Conservation (phyloP, 345 rosid genomes). For the Citrus reticulata region DNA sequence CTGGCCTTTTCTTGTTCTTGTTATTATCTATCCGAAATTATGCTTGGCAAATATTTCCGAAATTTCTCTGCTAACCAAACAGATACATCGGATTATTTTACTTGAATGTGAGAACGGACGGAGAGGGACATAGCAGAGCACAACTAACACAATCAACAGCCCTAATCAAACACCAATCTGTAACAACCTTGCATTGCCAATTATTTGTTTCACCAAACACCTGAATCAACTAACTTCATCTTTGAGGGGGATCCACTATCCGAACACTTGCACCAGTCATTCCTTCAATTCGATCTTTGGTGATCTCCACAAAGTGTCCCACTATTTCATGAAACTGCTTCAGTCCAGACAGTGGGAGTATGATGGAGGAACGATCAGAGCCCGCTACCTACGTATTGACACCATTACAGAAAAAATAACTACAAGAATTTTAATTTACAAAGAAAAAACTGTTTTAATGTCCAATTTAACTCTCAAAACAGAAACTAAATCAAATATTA, state of each 20-base stretch:
- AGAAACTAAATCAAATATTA: neutral
- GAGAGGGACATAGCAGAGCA: conserved; percentile 26
- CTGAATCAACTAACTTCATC: conserved; percentile 40
- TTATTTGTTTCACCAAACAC: conserved; percentile 16
- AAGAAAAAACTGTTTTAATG: neutral
- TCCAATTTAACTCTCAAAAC: neutral
- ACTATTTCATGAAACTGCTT: conserved; percentile 90
- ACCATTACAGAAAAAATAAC: neutral
- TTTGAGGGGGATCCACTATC: conserved; percentile 86
- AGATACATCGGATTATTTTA: conserved; percentile 42
- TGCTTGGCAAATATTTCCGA: conserved; percentile 21
- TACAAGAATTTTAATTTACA: neutral
- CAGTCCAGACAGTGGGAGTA: conserved; percentile 88
- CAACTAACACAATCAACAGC: conserved; percentile 36
- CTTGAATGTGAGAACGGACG: conserved; percentile 27
- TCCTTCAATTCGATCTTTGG: conserved; percentile 87
- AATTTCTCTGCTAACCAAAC: conserved; percentile 26
- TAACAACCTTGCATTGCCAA: conserved; percentile 29
- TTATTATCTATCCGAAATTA: conserved; percentile 31
- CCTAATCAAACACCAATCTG: conserved; percentile 31
- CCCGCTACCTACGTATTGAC: conserved; percentile 78
- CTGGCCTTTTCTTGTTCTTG: conserved; percentile 14
- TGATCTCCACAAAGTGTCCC: conserved; percentile 95
- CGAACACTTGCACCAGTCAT: conserved; percentile 84
- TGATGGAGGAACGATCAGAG: conserved; percentile 89